These are phyloP conservation scores for Saccharomyces hybrid DNA, from an alignment of 1,139 yeast genomes.

Conservation along the genomic window DNA sequence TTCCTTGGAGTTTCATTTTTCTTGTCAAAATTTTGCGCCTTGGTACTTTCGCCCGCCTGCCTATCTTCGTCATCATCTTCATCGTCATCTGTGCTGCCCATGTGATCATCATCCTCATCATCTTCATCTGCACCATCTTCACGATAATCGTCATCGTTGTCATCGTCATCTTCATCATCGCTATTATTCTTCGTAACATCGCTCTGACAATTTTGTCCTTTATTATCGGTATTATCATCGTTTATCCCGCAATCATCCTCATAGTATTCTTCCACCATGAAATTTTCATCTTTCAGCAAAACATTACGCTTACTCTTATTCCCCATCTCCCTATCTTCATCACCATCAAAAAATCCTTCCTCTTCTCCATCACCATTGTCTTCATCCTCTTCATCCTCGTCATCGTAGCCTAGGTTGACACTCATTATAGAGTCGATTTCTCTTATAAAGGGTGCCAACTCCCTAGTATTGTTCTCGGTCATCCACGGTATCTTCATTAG, in stretches of 20 bases:
- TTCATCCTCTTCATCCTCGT: conserved; percentile 23
- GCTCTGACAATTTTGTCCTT: neutral
- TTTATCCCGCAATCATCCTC: conserved; percentile 16
- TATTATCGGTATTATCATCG: conserved; percentile 11
- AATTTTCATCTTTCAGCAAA: conserved; percentile 9
- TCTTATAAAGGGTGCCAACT: conserved; percentile 21
- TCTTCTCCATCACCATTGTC: conserved; percentile 13
- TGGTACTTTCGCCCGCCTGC: conserved; percentile 6
- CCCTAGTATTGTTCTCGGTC: conserved; percentile 24
- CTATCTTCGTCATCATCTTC: conserved; percentile 10
- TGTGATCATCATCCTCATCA: conserved; percentile 17
- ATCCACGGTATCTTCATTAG: conserved; percentile 44
- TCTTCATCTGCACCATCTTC: conserved; percentile 16
- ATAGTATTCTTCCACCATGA: conserved; percentile 23
- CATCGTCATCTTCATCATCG: conserved; percentile 12
- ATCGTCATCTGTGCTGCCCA: conserved; percentile 9
- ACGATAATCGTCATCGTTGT: conserved; percentile 12
- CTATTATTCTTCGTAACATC: conserved; percentile 9
- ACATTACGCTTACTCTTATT: neutral
- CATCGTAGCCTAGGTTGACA: conserved; percentile 27
- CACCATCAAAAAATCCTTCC: conserved; percentile 5
- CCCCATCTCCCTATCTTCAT: conserved; percentile 3
- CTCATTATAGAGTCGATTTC: conserved; percentile 31
- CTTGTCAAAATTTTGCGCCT: neutral
- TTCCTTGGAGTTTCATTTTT: conserved; percentile 16